Percentiles rank a stretch among this genome's conserved stretches.
These are phyloP conservation scores for Rosa persica DNA, from an alignment of 306 rosid genomes.

Conservation along the genomic window DNA sequence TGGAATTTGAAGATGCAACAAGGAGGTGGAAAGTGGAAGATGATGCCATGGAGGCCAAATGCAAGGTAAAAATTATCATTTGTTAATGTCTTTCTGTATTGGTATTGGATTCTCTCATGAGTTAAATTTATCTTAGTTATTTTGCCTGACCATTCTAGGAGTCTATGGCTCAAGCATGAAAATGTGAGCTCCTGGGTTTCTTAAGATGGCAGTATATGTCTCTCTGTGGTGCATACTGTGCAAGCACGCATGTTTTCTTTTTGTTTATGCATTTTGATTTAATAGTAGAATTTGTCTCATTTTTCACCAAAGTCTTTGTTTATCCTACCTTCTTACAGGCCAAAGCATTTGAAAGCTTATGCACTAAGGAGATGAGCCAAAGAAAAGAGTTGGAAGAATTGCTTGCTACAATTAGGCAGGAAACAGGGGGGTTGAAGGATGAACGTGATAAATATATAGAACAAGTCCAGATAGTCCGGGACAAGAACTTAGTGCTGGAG, in stretches of 20 bases:
- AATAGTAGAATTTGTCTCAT: conserved; percentile 2
- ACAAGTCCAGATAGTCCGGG: conserved; percentile 48
- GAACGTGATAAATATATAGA: conserved; percentile 39
- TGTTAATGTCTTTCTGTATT: background rate
- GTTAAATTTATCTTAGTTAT: background rate
- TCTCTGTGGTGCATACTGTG: background rate
- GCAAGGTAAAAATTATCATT: conserved; percentile 41
- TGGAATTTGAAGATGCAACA: conserved; percentile 40
- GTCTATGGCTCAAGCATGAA: background rate
- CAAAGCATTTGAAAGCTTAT: conserved; percentile 48
- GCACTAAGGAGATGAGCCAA: conserved; percentile 50
- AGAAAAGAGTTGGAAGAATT: conserved; percentile 59
- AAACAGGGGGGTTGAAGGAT: conserved; percentile 46
- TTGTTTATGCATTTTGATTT: background rate
- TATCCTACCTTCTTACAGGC: conserved; percentile 49
- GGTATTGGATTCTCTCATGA: background rate
- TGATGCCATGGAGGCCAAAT: conserved; percentile 41
- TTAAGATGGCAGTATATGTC: background rate
- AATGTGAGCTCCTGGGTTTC: background rate
- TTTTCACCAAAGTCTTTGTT: conserved; percentile 28
- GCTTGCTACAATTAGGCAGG: conserved; percentile 46
- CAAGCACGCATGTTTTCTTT: background rate
- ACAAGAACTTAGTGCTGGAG: conserved; percentile 48
- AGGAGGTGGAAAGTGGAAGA: conserved; percentile 48
- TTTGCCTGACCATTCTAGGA: background rate